phyloP scores from a whole-genome alignment of 306 rosid species.

The Chamaecrista fasciculata region DNA sequence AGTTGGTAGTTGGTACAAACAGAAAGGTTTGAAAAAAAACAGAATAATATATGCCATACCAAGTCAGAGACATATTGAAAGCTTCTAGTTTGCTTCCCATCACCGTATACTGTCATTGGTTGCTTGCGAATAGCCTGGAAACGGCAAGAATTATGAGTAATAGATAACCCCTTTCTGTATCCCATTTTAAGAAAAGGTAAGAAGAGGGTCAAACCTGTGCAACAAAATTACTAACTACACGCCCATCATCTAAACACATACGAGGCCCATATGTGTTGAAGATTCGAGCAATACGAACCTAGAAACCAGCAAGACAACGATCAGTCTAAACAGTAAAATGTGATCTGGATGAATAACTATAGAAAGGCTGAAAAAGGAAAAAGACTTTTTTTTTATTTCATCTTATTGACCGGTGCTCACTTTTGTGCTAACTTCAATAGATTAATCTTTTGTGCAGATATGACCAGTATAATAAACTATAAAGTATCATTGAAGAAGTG shows the following conservation, averaged over 20 bases:
- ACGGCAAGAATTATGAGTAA: neutral
- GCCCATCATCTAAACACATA: conserved; percentile 98
- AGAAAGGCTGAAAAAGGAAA: neutral
- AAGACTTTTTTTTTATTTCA: neutral
- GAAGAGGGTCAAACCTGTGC: conserved; percentile 65
- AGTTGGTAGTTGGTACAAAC: neutral
- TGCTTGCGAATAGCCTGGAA: conserved; percentile 86
- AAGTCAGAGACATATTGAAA: conserved; percentile 96
- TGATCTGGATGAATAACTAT: conserved; percentile 2
- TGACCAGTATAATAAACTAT: neutral
- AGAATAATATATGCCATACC: conserved; percentile 45
- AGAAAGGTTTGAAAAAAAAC: conserved; percentile 13
- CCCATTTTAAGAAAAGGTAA: neutral
- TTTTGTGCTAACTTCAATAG: neutral
- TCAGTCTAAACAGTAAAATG: conserved; percentile 33
- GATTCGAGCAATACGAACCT: conserved; percentile 98
- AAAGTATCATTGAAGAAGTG: neutral
- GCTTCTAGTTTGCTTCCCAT: conserved; percentile 97
- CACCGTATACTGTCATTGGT: conserved; percentile 93
- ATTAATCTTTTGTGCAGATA: neutral
- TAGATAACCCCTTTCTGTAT: neutral
- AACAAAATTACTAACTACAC: conserved; percentile 96
- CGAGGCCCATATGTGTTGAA: conserved; percentile 96
- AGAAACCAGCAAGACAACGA: conserved; percentile 30
- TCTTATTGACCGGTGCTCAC: neutral